These are phyloP conservation scores for Jaltomata sinuosa DNA, from an alignment of 257 asterid genomes.

Conservation along the genomic window DNA sequence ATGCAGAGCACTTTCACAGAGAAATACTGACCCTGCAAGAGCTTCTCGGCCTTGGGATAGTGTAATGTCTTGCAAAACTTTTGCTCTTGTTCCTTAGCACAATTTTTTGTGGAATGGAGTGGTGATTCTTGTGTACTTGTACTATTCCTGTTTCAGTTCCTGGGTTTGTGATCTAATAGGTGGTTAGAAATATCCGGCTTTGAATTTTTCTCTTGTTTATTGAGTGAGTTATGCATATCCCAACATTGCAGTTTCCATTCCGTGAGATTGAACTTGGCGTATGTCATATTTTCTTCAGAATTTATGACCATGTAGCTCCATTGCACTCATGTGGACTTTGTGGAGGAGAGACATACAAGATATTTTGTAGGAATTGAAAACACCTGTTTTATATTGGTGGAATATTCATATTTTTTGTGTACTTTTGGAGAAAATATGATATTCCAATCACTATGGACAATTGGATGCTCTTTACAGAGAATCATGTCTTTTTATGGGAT, in stretches of 20 bases:
- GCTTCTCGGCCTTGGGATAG: slow-evolving; percentile 97
- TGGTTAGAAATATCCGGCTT: neutral
- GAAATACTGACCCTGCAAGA: slow-evolving; percentile 78
- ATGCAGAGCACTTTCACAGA: slow-evolving; percentile 83
- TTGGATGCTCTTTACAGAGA: neutral
- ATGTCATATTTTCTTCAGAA: neutral
- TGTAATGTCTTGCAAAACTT: slow-evolving; percentile 38
- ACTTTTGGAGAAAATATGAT: neutral
- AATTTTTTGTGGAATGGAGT: neutral
- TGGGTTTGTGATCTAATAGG: neutral
- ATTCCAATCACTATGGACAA: neutral
- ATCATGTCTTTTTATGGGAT: neutral
- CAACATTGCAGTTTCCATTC: neutral
- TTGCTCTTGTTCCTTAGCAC: neutral
- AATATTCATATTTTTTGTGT: neutral
- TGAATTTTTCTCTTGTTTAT: neutral
- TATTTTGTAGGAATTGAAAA: neutral
- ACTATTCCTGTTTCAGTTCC: neutral
- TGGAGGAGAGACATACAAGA: neutral
- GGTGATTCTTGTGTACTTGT: neutral
- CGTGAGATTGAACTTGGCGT: neutral
- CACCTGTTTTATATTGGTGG: neutral
- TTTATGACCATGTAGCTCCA: neutral
- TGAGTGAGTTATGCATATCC: neutral
- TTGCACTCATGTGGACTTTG: neutral